A percentile compares a stretch with the other conserved stretches of the same genome.
phyloP scores from a whole-genome alignment of 495 filamentous ascomycete species.

The Podospora sp. region DNA sequence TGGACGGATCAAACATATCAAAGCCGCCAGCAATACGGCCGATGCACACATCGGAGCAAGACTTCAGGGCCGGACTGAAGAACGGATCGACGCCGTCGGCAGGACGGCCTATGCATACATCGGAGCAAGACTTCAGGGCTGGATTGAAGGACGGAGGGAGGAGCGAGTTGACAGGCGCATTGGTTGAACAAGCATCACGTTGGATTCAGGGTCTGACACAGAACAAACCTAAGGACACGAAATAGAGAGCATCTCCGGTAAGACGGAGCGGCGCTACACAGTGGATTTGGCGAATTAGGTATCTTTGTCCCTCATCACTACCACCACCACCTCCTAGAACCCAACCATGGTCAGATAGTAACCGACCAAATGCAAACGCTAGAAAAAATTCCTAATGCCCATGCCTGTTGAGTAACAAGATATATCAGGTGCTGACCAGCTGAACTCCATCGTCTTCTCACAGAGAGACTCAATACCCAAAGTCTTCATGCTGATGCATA shows the following conservation, averaged over 20 bases:
- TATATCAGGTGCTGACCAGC: neutral
- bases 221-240: neutral
- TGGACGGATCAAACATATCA: no score
- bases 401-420: neutral
- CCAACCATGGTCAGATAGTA: neutral
- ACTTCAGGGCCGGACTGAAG: no score
- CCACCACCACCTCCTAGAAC: neutral
- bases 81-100: neutral
- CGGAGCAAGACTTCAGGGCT: no score
- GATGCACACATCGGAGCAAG: neutral
- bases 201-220: no score
- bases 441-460: neutral
- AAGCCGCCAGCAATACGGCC: neutral
- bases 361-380: neutral
- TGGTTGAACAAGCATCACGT: no score
- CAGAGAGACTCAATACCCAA: constrained; percentile 43
- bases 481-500: constrained; percentile 57
- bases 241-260: neutral
- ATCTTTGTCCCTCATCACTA: neutral
- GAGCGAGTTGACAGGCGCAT: no score
- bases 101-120: neutral
- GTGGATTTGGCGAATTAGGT: neutral
- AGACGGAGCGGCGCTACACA: neutral
- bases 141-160: no score
- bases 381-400: neutral